These are phyloP conservation scores for Rhizophagus prolifer DNA, from an alignment of 192 early-diverging fungal species.

Conservation along the genomic window DNA sequence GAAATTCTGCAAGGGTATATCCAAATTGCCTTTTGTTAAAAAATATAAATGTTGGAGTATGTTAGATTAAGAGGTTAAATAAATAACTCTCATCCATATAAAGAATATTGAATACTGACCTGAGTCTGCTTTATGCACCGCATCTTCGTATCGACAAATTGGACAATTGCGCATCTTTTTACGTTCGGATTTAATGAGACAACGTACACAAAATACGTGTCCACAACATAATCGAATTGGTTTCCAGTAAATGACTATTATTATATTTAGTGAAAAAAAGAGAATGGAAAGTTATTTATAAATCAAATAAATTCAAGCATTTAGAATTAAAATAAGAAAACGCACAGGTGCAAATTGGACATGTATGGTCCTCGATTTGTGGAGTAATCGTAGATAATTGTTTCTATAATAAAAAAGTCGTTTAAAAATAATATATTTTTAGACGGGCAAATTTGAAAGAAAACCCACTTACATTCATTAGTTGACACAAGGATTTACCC, in stretches of 20 bases:
- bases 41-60: background rate
- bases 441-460: background rate
- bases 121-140: slow-evolving; percentile 60
- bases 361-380: slow-evolving; percentile 76
- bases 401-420: slow-evolving; percentile 45
- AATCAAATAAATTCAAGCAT: background rate
- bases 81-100: background rate
- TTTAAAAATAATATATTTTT: background rate
- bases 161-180: slow-evolving; percentile 69
- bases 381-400: slow-evolving; percentile 72
- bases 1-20: slow-evolving; percentile 66
- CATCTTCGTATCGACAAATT: slow-evolving; percentile 63
- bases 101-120: background rate
- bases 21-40: slow-evolving; percentile 47
- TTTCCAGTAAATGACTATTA: slow-evolving; percentile 66
- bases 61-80: background rate
- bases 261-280: background rate
- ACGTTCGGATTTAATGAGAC: slow-evolving; percentile 71
- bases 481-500: background rate
- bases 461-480: background rate
- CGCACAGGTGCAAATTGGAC: slow-evolving; percentile 75
- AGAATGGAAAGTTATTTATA: slow-evolving; percentile 4
- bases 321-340: background rate
- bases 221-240: slow-evolving; percentile 74
- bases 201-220: slow-evolving; percentile 80